A percentile compares a stretch with the other conserved stretches of the same genome.
Evolutionary conservation across 2,329 filamentous ascomycete genomes (phyloP).

Genomic region (Leptodontidium sp.): DNA sequence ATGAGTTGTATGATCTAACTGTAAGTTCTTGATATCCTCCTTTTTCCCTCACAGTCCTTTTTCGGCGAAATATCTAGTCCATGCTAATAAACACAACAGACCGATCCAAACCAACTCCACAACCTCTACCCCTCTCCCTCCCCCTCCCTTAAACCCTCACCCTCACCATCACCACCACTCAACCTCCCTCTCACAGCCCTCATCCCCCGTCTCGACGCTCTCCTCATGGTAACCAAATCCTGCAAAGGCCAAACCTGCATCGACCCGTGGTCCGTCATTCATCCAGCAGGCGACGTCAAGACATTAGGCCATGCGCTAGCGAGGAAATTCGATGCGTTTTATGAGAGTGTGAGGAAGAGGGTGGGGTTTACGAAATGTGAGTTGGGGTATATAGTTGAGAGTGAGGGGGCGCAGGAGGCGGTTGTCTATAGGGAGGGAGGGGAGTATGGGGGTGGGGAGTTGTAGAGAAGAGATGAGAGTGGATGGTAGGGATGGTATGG

Average conservation of each 20-base stretch:
- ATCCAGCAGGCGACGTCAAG: slow-evolving; percentile 59
- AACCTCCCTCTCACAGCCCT: slow-evolving; percentile 51
- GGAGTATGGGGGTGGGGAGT: not conserved
- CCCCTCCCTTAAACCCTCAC: too few relatives aligned
- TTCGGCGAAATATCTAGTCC: too few relatives aligned
- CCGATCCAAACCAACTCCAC: slow-evolving; percentile 59
- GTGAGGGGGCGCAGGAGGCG: slow-evolving; percentile 55
- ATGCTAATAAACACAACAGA: slow-evolving; percentile 44
- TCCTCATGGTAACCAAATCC: slow-evolving; percentile 67
- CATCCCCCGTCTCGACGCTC: slow-evolving; percentile 61
- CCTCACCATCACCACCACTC: slow-evolving; percentile 46
- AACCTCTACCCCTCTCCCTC: slow-evolving; percentile 52
- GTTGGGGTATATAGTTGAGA: slow-evolving; percentile 61
- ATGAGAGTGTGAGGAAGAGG: slow-evolving; percentile 54
- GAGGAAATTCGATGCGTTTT: slow-evolving; percentile 60
- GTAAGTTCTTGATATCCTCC: slow-evolving; percentile 47
- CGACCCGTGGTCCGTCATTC: slow-evolving; percentile 64
- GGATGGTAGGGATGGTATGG: not conserved
- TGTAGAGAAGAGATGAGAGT: not conserved
- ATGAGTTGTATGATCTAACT: slow-evolving; percentile 70
- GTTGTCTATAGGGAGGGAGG: slow-evolving; percentile 20
- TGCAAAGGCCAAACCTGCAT: slow-evolving; percentile 63
- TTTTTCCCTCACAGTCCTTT: not conserved
- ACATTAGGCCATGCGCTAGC: slow-evolving; percentile 60
- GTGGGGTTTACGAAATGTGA: slow-evolving; percentile 63